Conservation (phyloP, 2,329 filamentous ascomycete genomes). For the Nothomitra cinnamomea region DNA sequence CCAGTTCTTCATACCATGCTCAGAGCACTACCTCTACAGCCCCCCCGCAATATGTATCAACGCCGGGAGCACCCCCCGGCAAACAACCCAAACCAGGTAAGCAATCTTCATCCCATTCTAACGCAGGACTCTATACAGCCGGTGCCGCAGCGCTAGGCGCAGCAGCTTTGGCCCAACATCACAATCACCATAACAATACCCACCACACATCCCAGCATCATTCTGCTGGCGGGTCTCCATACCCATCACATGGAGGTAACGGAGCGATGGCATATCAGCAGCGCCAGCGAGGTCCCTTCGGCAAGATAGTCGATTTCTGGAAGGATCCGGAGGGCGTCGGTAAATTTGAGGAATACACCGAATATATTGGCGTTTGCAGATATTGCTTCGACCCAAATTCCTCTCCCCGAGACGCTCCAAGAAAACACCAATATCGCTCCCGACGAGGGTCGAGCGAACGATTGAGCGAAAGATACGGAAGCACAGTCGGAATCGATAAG, state of each 20-base stretch:
- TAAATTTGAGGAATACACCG: conserved; percentile 50
- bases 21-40: background rate
- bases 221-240: background rate
- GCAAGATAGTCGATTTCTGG: conserved; percentile 41
- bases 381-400: conserved; percentile 46
- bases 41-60: background rate
- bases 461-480: conserved; percentile 16
- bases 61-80: background rate
- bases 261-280: conserved; percentile 28
- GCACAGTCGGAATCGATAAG: conserved; percentile 34
- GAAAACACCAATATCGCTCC: conserved; percentile 43
- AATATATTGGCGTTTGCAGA: conserved; percentile 47
- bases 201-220: conserved; percentile 11
- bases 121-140: conserved; percentile 27
- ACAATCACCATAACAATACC: conserved; percentile 26
- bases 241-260: background rate
- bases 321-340: conserved; percentile 46
- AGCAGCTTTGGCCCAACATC: conserved; percentile 19
- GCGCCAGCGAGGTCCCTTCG: conserved; percentile 37
- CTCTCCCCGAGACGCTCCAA: conserved; percentile 37
- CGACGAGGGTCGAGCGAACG: conserved; percentile 29
- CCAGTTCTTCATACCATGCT: background rate
- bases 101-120: conserved; percentile 24
- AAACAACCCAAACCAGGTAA: conserved; percentile 24
- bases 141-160: conserved; percentile 24